These are phyloP conservation scores for Craterostigma plantagineum DNA, from an alignment of 257 asterid genomes.

Conservation along the genomic window DNA sequence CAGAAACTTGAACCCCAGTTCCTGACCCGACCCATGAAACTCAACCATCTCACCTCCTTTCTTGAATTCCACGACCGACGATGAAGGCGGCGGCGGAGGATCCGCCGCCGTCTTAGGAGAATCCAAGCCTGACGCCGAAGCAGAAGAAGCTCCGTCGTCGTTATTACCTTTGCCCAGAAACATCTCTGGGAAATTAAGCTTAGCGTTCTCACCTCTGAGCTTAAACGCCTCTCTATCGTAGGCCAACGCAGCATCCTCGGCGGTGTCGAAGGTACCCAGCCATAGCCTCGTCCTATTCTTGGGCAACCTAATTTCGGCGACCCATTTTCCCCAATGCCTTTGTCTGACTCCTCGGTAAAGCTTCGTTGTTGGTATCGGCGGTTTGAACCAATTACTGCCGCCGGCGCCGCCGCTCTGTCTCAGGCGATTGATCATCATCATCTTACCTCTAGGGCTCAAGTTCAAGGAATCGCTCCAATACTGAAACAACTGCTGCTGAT, in stretches of 20 bases:
- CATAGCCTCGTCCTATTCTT: slow-evolving; percentile 27
- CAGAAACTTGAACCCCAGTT: too few relatives aligned
- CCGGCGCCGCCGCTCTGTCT: slow-evolving; percentile 14
- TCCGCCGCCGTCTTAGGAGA: too few relatives aligned
- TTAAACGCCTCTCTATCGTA: slow-evolving; percentile 32
- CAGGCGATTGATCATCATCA: slow-evolving; percentile 37
- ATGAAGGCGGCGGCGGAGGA: too few relatives aligned
- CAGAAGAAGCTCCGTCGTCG: background rate
- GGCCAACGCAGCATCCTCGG: slow-evolving; percentile 38
- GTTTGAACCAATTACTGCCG: background rate
- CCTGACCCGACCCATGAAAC: too few relatives aligned
- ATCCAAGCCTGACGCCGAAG: background rate
- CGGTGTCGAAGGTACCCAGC: slow-evolving; percentile 28
- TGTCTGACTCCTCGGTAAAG: slow-evolving; percentile 36
- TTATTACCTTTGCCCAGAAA: background rate
- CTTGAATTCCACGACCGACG: too few relatives aligned
- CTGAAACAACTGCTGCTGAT: slow-evolving; percentile 30
- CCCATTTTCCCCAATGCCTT: slow-evolving; percentile 50
- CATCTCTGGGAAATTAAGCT: slow-evolving; percentile 22
- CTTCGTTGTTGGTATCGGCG: slow-evolving; percentile 9
- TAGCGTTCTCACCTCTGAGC: slow-evolving; percentile 25
- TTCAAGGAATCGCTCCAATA: slow-evolving; percentile 35
- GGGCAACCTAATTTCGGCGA: slow-evolving; percentile 40
- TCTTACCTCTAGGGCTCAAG: slow-evolving; percentile 39
- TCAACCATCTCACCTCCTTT: too few relatives aligned